Evolutionary conservation across 192 early-diverging fungal genomes (phyloP).

Genomic region (Backusella circina): DNA sequence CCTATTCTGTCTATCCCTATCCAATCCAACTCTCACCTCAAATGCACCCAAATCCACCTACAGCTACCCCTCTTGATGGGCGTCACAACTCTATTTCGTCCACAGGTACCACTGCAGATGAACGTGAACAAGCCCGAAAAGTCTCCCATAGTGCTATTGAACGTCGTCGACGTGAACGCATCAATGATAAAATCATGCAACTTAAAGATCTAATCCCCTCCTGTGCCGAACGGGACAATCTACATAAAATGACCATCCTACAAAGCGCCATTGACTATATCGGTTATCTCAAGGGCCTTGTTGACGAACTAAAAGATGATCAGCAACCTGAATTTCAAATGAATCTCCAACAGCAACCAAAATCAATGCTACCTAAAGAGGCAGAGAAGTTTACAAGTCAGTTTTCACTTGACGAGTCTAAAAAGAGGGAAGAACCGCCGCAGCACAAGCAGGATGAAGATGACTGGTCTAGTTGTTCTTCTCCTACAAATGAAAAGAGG

Average conservation of each 20-base stretch:
- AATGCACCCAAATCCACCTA: background rate
- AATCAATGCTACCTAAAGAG: constrained; percentile 30
- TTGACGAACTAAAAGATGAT: constrained; percentile 19
- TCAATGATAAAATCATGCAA: constrained; percentile 77
- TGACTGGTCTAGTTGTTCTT: background rate
- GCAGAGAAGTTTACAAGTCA: constrained; percentile 22
- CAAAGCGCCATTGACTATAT: constrained; percentile 77
- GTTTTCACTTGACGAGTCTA: constrained; percentile 2
- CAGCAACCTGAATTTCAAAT: constrained; percentile 2
- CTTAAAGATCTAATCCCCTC: constrained; percentile 71
- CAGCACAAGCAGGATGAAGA: background rate
- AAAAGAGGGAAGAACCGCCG: background rate
- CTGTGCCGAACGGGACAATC: constrained; percentile 58
- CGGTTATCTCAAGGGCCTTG: constrained; percentile 42
- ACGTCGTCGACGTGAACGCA: constrained; percentile 77
- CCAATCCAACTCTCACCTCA: constrained; percentile 10
- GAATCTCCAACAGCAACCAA: constrained; percentile 16
- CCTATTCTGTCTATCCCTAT: constrained; percentile 1
- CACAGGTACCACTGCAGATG: constrained; percentile 30
- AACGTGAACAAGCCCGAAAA: constrained; percentile 71
- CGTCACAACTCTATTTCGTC: constrained; percentile 6
- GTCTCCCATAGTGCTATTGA: constrained; percentile 84
- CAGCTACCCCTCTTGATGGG: background rate
- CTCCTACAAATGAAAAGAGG: background rate
- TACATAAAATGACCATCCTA: constrained; percentile 71